Evolutionary conservation across 805 yeast species (phyloP).

Genomic region (Ogataea wickerhamii): DNA sequence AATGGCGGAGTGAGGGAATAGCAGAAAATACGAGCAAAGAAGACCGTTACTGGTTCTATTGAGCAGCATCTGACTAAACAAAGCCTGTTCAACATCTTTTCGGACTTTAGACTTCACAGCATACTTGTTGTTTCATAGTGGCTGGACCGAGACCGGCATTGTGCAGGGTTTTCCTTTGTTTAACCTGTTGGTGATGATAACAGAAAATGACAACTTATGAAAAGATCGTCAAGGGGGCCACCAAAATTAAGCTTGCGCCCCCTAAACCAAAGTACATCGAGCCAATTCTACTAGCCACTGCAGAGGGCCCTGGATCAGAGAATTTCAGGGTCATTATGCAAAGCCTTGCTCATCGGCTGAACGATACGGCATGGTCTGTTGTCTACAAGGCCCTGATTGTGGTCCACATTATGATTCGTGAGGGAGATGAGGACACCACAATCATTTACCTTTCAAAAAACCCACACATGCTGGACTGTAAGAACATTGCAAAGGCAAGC

Average conservation of each 20-base stretch:
- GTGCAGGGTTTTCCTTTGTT: too few species aligned
- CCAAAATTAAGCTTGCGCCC: constrained; percentile 83
- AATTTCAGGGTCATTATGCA: constrained; percentile 69
- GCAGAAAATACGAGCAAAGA: too few species aligned
- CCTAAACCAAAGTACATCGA: constrained; percentile 96
- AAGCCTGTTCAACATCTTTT: too few species aligned
- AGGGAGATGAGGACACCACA: constrained; percentile 79
- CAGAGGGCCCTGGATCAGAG: constrained; percentile 43
- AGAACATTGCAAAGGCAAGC: constrained; percentile 32
- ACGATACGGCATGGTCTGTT: constrained; percentile 86
- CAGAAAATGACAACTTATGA: constrained; percentile 23
- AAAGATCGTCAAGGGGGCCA: constrained; percentile 47
- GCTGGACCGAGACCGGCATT: too few species aligned
- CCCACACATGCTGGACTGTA: constrained; percentile 56
- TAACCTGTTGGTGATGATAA: neutral
- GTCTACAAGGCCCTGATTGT: constrained; percentile 84
- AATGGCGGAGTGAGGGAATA: neutral
- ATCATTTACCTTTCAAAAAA: constrained; percentile 62
- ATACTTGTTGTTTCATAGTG: too few species aligned
- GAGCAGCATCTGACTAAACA: too few species aligned
- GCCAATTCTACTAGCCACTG: constrained; percentile 77
- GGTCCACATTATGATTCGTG: constrained; percentile 85
- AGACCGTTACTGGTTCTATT: too few species aligned
- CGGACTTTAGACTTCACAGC: too few species aligned
- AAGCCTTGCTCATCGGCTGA: constrained; percentile 56